Conservation (phyloP, 139 green algal species). For the Asterochloris erici region DNA sequence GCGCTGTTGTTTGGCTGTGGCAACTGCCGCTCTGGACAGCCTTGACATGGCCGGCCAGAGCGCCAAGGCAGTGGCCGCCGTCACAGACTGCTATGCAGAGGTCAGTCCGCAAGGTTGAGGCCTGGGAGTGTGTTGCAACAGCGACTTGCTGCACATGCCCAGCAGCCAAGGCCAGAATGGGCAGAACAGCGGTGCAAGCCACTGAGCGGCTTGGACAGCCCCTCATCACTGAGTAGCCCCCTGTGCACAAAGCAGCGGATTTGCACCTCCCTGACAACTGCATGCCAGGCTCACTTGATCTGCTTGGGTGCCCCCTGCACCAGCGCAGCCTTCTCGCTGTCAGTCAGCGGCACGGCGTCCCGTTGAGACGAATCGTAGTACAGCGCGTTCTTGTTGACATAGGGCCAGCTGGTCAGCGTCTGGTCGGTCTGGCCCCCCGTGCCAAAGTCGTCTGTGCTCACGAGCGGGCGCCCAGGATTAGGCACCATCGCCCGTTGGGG, state of each 20-base stretch:
- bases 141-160: not conserved
- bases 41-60: too few species aligned
- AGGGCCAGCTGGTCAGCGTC: slow-evolving; percentile 46
- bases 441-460: slow-evolving; percentile 52
- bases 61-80: too few species aligned
- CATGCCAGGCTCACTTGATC: slow-evolving; percentile 63
- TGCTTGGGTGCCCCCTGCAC: slow-evolving; percentile 62
- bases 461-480: not conserved
- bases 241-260: not conserved
- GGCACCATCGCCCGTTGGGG: not conserved
- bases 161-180: not conserved
- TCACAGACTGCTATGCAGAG: too few species aligned
- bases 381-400: slow-evolving; percentile 61
- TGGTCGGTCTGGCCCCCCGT: slow-evolving; percentile 59
- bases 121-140: not conserved
- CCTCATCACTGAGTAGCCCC: not conserved
- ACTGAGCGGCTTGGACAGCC: not conserved
- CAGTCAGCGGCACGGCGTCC: slow-evolving; percentile 35
- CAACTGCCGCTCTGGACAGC: too few species aligned
- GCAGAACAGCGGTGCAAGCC: not conserved
- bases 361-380: slow-evolving; percentile 62
- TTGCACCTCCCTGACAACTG: not conserved
- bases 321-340: slow-evolving; percentile 43
- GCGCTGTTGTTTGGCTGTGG: too few species aligned
- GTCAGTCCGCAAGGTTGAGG: not conserved